phyloP scores from a whole-genome alignment of 2,329 filamentous ascomycete species.

The Cordyceps cicadae region DNA sequence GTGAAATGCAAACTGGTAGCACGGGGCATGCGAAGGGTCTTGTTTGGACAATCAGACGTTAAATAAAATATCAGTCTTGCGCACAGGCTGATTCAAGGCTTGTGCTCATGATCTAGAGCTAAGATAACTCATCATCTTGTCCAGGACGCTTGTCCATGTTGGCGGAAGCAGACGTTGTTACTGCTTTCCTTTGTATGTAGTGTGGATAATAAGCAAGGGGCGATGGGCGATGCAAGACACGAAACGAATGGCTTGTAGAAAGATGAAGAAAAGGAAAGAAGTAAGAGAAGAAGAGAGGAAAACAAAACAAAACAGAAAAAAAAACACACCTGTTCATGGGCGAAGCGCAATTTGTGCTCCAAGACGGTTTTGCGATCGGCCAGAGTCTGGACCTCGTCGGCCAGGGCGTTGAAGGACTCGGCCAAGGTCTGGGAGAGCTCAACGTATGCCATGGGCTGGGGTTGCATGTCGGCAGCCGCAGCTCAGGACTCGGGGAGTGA shows the following conservation, averaged over 20 bases:
- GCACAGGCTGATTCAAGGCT: slow-evolving; percentile 34
- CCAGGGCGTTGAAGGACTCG: slow-evolving; percentile 56
- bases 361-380: slow-evolving; percentile 56
- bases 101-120: slow-evolving; percentile 81
- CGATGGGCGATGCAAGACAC: not conserved
- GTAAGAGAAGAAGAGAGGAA: too few species aligned
- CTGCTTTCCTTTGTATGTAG: not conserved
- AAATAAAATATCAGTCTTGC: slow-evolving; percentile 51
- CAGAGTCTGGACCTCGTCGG: slow-evolving; percentile 56
- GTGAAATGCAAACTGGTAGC: not conserved
- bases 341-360: slow-evolving; percentile 59
- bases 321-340: slow-evolving; percentile 54
- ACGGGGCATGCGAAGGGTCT: slow-evolving; percentile 8
- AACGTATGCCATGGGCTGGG: slow-evolving; percentile 28
- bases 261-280: not conserved
- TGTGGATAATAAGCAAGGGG: not conserved
- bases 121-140: slow-evolving; percentile 41
- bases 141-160: slow-evolving; percentile 9
- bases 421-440: slow-evolving; percentile 47
- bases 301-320: not conserved
- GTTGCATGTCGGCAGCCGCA: slow-evolving; percentile 5
- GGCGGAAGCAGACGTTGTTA: slow-evolving; percentile 12
- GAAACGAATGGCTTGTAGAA: not conserved
- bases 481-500: not conserved
- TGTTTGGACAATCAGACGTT: slow-evolving; percentile 24